A percentile compares a stretch with the other conserved stretches of the same genome.
Evolutionary conservation across 345 rosid genomes (phyloP).

Genomic region (Arabis hirsuta): DNA sequence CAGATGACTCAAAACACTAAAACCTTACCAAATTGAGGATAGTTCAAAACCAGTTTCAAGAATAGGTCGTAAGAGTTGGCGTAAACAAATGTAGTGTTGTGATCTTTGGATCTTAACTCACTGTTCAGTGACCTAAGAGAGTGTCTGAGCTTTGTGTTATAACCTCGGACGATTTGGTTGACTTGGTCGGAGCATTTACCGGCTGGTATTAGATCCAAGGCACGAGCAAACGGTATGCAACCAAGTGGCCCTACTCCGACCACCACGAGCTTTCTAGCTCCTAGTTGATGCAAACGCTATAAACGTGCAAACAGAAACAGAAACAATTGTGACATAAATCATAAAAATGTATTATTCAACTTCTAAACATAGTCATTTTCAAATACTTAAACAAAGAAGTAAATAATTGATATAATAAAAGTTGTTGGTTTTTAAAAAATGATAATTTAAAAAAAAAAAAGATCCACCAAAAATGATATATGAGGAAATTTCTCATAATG

Average conservation of each 20-base stretch:
- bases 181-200: conserved; percentile 55
- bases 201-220: conserved; percentile 46
- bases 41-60: conserved; percentile 46
- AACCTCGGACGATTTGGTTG: conserved; percentile 50
- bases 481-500: too few species aligned
- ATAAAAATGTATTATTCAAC: too few species aligned
- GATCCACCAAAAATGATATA: too few species aligned
- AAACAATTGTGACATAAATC: too few species aligned
- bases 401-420: too few species aligned
- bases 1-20: not conserved
- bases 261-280: conserved; percentile 55
- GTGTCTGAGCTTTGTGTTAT: conserved; percentile 49
- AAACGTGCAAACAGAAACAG: not conserved
- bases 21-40: conserved; percentile 52
- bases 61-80: conserved; percentile 55
- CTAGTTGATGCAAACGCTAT: conserved; percentile 55
- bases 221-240: conserved; percentile 68
- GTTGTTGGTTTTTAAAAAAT: too few species aligned
- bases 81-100: conserved; percentile 52
- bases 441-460: too few species aligned
- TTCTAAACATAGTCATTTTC: too few species aligned
- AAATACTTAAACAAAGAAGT: too few species aligned
- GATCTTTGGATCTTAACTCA: conserved; percentile 40
- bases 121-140: conserved; percentile 41
- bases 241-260: conserved; percentile 68